Base-by-base conservation (phyloP, 306 rosid genomes). In the Urtica urens region DNA sequence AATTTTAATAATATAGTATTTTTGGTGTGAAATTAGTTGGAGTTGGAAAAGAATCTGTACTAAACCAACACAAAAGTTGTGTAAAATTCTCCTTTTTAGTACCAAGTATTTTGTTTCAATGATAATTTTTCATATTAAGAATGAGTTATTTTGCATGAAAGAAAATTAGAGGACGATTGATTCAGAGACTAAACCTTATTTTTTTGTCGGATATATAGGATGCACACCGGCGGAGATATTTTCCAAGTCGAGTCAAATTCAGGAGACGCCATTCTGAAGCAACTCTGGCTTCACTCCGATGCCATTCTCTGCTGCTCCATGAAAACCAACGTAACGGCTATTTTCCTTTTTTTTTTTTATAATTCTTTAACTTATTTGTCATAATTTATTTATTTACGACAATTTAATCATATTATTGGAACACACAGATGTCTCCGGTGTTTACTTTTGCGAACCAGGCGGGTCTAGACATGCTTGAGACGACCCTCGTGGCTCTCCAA, bases 401-500 rank as follows among this genome's bases (percentile, higher is more conserved):
- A n/a, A n/a, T n/a, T n/a, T n/a, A n/a, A n/a, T n/a, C n/a, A n/a
- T n/a, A n/a, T n/a, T n/a, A 15, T 16, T 10, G 28, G 3, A 1
- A 8, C 8, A 58, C 67, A 56, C 85, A 90, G 99, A 82, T 95
- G 45, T 79, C 95, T 50, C 94, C 99, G 0, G 77, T 85, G 13
- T 90, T 90, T 78, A 85, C 87, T 57, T 90, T 90, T 59, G 85
- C 95, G 5, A 90, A 90, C 72, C 99, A 85, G 58, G 95, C 99
- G 8, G 99, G 99, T 3, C 81, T 90, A 2, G 95, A 90, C 79
- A 81, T 90, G 95, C 96, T 90, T 9, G 95, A 90, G 69, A 90
- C 99, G 11, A 90, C 95, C 53, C 80, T 90, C 1, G 93, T 90
- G 14, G 92, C 95, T 34, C 95, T 90, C 47, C 99, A 90, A 72